Percentiles rank a stretch among this genome's conserved stretches.
These are phyloP conservation scores for Fusarium marasasianum DNA, from an alignment of 2,329 filamentous ascomycete species.

Conservation along the genomic window DNA sequence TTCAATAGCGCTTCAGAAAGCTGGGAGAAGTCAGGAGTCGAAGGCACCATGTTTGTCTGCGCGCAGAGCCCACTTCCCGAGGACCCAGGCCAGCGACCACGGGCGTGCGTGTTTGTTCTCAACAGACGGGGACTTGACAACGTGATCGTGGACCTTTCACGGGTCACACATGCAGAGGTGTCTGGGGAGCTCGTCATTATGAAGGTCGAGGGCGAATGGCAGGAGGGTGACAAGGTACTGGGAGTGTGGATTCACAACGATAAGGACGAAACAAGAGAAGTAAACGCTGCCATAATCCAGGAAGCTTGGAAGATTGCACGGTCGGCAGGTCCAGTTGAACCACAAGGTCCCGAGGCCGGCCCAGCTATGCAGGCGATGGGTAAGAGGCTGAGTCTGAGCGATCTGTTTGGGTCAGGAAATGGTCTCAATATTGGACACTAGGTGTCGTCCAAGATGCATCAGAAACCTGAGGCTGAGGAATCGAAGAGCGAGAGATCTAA, in stretches of 20 bases:
- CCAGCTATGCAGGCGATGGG: slow-evolving; percentile 57
- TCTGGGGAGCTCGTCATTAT: slow-evolving; percentile 64
- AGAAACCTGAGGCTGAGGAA: background rate
- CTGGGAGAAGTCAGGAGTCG: slow-evolving; percentile 88
- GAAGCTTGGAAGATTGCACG: slow-evolving; percentile 54
- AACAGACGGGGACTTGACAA: slow-evolving; percentile 78
- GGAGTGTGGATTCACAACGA: slow-evolving; percentile 67
- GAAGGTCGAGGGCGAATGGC: slow-evolving; percentile 50
- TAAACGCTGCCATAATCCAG: slow-evolving; percentile 54
- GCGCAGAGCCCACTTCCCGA: slow-evolving; percentile 60
- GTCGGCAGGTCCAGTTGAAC: slow-evolving; percentile 42
- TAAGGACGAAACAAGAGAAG: slow-evolving; percentile 54
- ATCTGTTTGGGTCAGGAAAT: slow-evolving; percentile 54
- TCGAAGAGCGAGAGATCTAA: background rate
- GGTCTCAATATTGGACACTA: slow-evolving; percentile 34
- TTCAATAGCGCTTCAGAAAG: slow-evolving; percentile 71
- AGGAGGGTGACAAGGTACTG: slow-evolving; percentile 54
- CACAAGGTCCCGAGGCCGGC: slow-evolving; percentile 48
- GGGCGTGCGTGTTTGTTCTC: slow-evolving; percentile 74
- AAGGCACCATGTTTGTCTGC: slow-evolving; percentile 91
- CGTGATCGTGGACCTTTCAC: slow-evolving; percentile 71
- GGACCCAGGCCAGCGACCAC: slow-evolving; percentile 47
- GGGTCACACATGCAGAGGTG: slow-evolving; percentile 71
- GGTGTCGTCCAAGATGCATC: slow-evolving; percentile 10
- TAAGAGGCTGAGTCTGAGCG: slow-evolving; percentile 55